These are phyloP conservation scores for Allomyces arbusculus DNA, from an alignment of 192 early-diverging fungal genomes.

Conservation along the genomic window DNA sequence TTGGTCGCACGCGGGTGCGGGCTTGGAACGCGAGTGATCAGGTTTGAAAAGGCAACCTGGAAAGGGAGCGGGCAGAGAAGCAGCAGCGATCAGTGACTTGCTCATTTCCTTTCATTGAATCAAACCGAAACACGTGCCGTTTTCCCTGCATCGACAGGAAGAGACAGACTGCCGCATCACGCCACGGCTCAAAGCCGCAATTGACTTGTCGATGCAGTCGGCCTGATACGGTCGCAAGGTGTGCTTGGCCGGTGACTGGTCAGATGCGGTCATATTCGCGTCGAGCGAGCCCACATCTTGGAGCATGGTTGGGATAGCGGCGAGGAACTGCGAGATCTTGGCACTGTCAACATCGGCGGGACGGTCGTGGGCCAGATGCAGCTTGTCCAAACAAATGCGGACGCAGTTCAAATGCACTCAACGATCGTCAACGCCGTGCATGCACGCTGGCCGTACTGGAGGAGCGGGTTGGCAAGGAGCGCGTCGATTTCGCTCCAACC, in stretches of 20 bases:
- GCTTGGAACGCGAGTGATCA: constrained; percentile 44
- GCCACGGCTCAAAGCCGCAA: constrained; percentile 30
- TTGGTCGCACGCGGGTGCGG: constrained; percentile 46
- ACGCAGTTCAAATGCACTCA: too few relatives aligned
- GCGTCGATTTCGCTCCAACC: too few relatives aligned
- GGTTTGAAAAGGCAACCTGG: constrained; percentile 52
- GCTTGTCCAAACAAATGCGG: too few relatives aligned
- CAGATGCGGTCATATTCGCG: too few relatives aligned
- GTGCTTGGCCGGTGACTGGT: not conserved
- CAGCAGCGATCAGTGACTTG: constrained; percentile 9
- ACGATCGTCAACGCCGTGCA: too few relatives aligned
- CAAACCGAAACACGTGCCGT: not conserved
- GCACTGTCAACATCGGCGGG: too few relatives aligned
- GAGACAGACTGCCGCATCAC: constrained; percentile 52
- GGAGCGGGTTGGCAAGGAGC: too few relatives aligned
- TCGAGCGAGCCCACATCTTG: too few relatives aligned
- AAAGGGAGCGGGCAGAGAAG: not conserved
- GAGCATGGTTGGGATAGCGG: too few relatives aligned
- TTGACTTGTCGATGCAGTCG: constrained; percentile 56
- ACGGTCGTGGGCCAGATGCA: too few relatives aligned
- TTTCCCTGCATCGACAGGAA: constrained; percentile 29
- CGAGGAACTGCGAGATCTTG: too few relatives aligned
- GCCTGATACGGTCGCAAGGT: constrained; percentile 63
- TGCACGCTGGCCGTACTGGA: too few relatives aligned
- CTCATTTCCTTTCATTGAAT: not conserved